These are phyloP conservation scores for Pseudozyma thailandica DNA, from an alignment of 1,284 basidiomycete species.

Conservation along the genomic window DNA sequence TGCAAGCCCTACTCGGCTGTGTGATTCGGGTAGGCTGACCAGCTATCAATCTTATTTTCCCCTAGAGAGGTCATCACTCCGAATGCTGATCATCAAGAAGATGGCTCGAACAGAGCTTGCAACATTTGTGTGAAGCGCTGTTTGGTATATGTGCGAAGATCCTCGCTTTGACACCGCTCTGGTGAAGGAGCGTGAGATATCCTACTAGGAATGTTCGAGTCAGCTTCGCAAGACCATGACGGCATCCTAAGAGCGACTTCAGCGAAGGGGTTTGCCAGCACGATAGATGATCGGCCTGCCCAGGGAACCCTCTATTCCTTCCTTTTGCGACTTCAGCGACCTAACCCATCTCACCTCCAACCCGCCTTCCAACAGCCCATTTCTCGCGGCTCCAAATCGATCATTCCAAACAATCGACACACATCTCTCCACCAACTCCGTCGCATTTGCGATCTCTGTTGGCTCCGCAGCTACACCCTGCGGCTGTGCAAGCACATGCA, in stretches of 20 bases:
- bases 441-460: background rate
- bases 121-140: too few relatives aligned
- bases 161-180: too few relatives aligned
- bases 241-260: background rate
- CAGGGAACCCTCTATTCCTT: background rate
- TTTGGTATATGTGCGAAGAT: too few relatives aligned
- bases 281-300: constrained; percentile 33
- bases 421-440: constrained; percentile 19
- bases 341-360: constrained; percentile 35
- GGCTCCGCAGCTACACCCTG: background rate
- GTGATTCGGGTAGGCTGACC: too few relatives aligned
- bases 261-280: constrained; percentile 12
- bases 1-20: too few relatives aligned
- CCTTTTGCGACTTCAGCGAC: background rate
- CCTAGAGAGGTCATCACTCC: too few relatives aligned
- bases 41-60: too few relatives aligned
- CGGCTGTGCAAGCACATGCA: constrained; percentile 38
- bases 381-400: constrained; percentile 13
- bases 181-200: too few relatives aligned
- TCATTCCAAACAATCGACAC: constrained; percentile 44
- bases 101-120: too few relatives aligned
- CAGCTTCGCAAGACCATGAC: background rate
- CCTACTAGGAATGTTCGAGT: background rate
- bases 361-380: constrained; percentile 28
- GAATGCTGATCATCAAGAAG: too few relatives aligned